phyloP scores from a whole-genome alignment of 2,329 filamentous ascomycete genomes.

The Trematosphaeria pertusa region DNA sequence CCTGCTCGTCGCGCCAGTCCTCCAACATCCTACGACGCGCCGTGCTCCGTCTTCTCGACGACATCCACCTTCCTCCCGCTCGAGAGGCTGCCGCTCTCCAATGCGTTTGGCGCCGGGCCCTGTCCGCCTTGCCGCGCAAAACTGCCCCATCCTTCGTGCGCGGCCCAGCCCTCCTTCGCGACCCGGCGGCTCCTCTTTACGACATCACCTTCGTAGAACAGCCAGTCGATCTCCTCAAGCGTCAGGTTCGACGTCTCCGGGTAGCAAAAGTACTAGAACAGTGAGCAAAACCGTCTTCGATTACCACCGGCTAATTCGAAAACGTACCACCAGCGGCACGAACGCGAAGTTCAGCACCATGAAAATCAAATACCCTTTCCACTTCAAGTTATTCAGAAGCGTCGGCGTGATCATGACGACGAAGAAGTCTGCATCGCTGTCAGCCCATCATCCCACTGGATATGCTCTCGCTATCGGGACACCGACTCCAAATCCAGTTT shows the following conservation, averaged over 20 bases:
- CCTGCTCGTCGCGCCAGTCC: too few species aligned
- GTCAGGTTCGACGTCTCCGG: slow-evolving; percentile 45
- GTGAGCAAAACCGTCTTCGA: neutral
- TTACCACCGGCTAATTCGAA: slow-evolving; percentile 1
- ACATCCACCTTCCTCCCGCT: too few species aligned
- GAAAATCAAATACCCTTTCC: slow-evolving; percentile 63
- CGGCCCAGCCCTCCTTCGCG: slow-evolving; percentile 34
- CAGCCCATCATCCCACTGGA: too few species aligned
- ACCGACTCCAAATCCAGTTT: slow-evolving; percentile 60
- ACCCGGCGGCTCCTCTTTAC: slow-evolving; percentile 28
- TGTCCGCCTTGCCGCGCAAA: slow-evolving; percentile 11
- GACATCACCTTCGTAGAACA: slow-evolving; percentile 41
- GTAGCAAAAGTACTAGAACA: slow-evolving; percentile 50
- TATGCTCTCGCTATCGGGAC: too few species aligned
- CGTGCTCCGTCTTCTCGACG: too few species aligned
- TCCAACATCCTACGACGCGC: too few species aligned
- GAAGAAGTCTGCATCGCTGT: too few species aligned
- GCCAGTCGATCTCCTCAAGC: slow-evolving; percentile 45
- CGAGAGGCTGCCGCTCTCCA: slow-evolving; percentile 21
- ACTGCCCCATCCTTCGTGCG: slow-evolving; percentile 14
- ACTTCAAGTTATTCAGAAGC: slow-evolving; percentile 56
- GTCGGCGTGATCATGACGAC: slow-evolving; percentile 62
- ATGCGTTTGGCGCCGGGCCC: slow-evolving; percentile 7
- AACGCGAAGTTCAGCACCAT: slow-evolving; percentile 57
- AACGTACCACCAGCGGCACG: slow-evolving; percentile 50